Conservation (phyloP, 2,329 filamentous ascomycete genomes). For the Aspergillus sp. region DNA sequence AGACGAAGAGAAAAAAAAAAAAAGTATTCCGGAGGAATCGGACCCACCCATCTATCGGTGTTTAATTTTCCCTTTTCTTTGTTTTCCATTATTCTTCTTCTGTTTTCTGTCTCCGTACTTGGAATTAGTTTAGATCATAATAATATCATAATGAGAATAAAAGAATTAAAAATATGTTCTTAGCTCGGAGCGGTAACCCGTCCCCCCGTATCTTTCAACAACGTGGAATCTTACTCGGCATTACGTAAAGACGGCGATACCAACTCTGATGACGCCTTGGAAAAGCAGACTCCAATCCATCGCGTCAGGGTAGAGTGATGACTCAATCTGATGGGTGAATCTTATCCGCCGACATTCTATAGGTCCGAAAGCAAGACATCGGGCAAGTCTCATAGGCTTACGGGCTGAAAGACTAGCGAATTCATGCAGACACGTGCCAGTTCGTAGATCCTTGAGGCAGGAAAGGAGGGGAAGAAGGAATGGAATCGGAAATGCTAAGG, state of each 20-base stretch:
- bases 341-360: not conserved
- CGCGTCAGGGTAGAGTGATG: not conserved
- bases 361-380: constrained; percentile 1
- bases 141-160: not conserved
- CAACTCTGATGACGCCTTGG: not conserved
- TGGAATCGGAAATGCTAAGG: constrained; percentile 5
- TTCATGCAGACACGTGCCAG: constrained; percentile 21
- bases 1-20: not conserved
- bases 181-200: not conserved
- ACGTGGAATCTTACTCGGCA: constrained; percentile 4
- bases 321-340: constrained; percentile 5
- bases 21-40: not conserved
- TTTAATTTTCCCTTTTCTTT: not conserved
- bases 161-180: not conserved
- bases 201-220: constrained; percentile 3
- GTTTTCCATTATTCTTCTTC: not conserved
- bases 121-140: not conserved
- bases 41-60: constrained; percentile 1
- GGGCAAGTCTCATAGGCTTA: constrained; percentile 9
- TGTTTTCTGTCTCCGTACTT: not conserved
- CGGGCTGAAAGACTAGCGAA: constrained; percentile 5
- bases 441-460: constrained; percentile 19
- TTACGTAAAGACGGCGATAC: constrained; percentile 9
- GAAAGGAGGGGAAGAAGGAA: constrained; percentile 1
- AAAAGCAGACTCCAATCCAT: not conserved